Percentiles rank a stretch among this genome's conserved stretches.
Conservation (phyloP, 108 stramenopile species). For the Nannochloropsis salina region DNA sequence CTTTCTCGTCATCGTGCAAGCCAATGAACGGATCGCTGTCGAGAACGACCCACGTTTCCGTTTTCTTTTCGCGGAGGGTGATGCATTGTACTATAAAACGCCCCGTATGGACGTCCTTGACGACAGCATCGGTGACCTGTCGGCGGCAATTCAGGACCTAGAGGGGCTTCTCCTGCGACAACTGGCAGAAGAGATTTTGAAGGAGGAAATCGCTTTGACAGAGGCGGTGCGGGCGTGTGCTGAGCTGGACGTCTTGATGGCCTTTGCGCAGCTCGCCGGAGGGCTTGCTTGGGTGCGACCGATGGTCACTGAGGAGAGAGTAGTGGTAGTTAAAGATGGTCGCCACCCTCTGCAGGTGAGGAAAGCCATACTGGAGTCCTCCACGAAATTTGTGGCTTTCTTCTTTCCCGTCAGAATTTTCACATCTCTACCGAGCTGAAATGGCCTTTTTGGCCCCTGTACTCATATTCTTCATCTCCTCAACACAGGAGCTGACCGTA, state of each 20-base stretch:
- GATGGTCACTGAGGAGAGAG: constrained; percentile 53
- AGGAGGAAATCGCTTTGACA: constrained; percentile 69
- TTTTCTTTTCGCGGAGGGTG: constrained; percentile 66
- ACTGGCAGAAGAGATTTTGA: constrained; percentile 77
- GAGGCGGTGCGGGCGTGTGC: constrained; percentile 68
- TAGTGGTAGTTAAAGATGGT: constrained; percentile 77
- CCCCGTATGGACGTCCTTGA: constrained; percentile 70
- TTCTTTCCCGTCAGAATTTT: neutral
- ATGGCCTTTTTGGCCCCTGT: neutral
- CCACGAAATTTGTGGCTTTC: neutral
- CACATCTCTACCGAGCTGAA: neutral
- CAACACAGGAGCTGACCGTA: constrained; percentile 66
- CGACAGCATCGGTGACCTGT: constrained; percentile 79
- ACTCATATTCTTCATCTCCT: constrained; percentile 13
- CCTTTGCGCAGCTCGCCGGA: constrained; percentile 70
- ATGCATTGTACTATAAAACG: constrained; percentile 76
- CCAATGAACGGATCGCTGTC: neutral
- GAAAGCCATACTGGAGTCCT: neutral
- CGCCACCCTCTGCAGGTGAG: constrained; percentile 81
- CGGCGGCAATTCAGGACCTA: constrained; percentile 78
- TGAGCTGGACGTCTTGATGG: constrained; percentile 77
- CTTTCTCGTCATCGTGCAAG: neutral
- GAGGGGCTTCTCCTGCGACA: constrained; percentile 74
- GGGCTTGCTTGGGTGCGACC: constrained; percentile 78
- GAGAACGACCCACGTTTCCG: constrained; percentile 39